Conservation (phyloP, 345 rosid species). For the Geranium rotundifolium region DNA sequence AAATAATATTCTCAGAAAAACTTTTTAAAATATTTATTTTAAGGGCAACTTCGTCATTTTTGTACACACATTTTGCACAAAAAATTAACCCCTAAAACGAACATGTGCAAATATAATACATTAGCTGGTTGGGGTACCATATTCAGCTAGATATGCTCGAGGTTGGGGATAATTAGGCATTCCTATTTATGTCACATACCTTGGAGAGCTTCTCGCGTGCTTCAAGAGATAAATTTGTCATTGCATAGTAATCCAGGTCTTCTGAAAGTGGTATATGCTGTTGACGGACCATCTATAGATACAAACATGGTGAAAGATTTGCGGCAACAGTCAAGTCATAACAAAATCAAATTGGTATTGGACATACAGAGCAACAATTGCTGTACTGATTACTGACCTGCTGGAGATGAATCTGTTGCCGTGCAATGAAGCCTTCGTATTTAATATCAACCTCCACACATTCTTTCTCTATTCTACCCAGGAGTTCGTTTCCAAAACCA, state of each 20-base stretch:
- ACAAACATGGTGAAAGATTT: neutral
- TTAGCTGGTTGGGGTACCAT: too few relatives aligned
- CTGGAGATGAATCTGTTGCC: slow-evolving; percentile 69
- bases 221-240: slow-evolving; percentile 81
- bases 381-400: slow-evolving; percentile 38
- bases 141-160: too few relatives aligned
- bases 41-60: too few relatives aligned
- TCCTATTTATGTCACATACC: slow-evolving; percentile 28
- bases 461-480: slow-evolving; percentile 67
- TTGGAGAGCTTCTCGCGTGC: slow-evolving; percentile 93
- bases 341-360: neutral
- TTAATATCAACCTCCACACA: slow-evolving; percentile 90
- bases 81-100: too few relatives aligned
- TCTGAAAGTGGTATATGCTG: slow-evolving; percentile 75
- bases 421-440: slow-evolving; percentile 85
- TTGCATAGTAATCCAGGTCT: slow-evolving; percentile 73
- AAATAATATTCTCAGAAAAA: too few relatives aligned
- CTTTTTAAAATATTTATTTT: too few relatives aligned
- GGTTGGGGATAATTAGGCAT: too few relatives aligned
- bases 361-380: neutral
- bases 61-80: too few relatives aligned
- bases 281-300: slow-evolving; percentile 68
- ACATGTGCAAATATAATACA: too few relatives aligned
- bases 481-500: slow-evolving; percentile 63
- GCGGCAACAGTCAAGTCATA: neutral